Conservation (phyloP, 495 filamentous ascomycete genomes). For the Xylaria intraflava region DNA sequence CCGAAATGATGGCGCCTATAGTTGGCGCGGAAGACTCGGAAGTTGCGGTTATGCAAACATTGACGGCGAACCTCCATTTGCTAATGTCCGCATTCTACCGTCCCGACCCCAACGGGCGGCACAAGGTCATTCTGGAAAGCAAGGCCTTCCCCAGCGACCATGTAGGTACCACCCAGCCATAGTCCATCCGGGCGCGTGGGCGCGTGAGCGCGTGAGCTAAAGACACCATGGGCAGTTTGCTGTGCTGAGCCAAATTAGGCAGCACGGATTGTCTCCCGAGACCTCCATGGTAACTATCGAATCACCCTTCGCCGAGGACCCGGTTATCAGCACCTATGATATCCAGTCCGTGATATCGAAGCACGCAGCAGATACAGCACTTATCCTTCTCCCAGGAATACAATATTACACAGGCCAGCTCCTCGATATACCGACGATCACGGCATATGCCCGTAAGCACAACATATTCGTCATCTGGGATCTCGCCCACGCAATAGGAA, state of each 20-base stretch:
- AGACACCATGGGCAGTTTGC: conserved; percentile 56
- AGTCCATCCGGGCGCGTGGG: too few relatives aligned
- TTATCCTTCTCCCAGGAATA: conserved; percentile 82
- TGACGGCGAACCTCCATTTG: conserved; percentile 88
- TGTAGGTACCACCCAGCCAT: conserved; percentile 26
- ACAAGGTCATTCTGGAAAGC: conserved; percentile 87
- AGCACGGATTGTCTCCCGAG: conserved; percentile 63
- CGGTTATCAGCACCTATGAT: conserved; percentile 59
- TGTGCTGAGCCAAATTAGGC: conserved; percentile 76
- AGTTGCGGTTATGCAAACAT: conserved; percentile 87
- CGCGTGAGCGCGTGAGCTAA: neutral
- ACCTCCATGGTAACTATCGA: conserved; percentile 71
- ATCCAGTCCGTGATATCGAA: conserved; percentile 69
- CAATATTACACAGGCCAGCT: conserved; percentile 95
- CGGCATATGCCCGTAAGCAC: conserved; percentile 65
- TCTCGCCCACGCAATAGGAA: conserved; percentile 89
- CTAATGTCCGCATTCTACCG: conserved; percentile 89
- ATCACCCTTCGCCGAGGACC: conserved; percentile 46
- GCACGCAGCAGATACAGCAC: conserved; percentile 67
- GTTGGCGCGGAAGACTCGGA: conserved; percentile 77
- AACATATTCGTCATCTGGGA: conserved; percentile 88
- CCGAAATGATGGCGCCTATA: conserved; percentile 69
- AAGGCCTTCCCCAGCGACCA: conserved; percentile 96
- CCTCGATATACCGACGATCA: conserved; percentile 82
- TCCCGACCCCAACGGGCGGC: conserved; percentile 61